phyloP scores from a whole-genome alignment of 2,329 filamentous ascomycete genomes.

The Pseudopyricularia javanii region DNA sequence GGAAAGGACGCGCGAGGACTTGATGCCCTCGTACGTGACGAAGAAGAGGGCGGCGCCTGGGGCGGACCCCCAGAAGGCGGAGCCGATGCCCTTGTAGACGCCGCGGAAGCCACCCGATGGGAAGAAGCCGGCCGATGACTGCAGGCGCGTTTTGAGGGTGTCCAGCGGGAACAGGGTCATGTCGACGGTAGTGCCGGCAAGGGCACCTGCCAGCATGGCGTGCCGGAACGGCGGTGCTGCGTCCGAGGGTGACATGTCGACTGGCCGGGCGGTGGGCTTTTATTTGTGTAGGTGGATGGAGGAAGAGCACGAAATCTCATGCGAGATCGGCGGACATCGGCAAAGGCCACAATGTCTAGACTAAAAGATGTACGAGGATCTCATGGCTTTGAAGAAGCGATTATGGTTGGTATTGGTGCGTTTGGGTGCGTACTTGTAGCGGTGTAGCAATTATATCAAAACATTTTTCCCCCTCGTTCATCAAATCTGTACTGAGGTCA shows the following conservation, averaged over 20 bases:
- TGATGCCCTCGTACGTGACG: constrained; percentile 77
- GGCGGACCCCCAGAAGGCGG: constrained; percentile 78
- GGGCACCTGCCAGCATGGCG: constrained; percentile 65
- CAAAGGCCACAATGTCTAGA: no score
- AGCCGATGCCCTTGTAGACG: constrained; percentile 87
- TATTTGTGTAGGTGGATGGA: no score
- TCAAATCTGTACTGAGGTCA: no score
- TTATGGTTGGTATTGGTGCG: no score
- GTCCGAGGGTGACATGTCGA: background rate
- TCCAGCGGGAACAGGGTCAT: constrained; percentile 95
- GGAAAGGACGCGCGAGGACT: constrained; percentile 19
- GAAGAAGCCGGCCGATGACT: constrained; percentile 62
- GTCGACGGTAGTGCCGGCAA: constrained; percentile 93
- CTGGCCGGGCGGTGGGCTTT: no score
- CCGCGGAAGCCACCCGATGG: constrained; percentile 78
- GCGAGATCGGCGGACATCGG: no score
- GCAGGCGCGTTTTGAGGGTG: constrained; percentile 94
- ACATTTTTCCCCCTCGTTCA: no score
- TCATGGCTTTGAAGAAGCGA: no score
- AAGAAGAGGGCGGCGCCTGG: constrained; percentile 96
- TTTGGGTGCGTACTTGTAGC: no score
- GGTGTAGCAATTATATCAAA: no score
- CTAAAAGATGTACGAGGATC: no score
- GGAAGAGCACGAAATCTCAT: no score
- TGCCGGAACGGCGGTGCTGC: constrained; percentile 36